phyloP scores from a whole-genome alignment of 208 protist genomes.

The Acanthamoeba lenticulata region DNA sequence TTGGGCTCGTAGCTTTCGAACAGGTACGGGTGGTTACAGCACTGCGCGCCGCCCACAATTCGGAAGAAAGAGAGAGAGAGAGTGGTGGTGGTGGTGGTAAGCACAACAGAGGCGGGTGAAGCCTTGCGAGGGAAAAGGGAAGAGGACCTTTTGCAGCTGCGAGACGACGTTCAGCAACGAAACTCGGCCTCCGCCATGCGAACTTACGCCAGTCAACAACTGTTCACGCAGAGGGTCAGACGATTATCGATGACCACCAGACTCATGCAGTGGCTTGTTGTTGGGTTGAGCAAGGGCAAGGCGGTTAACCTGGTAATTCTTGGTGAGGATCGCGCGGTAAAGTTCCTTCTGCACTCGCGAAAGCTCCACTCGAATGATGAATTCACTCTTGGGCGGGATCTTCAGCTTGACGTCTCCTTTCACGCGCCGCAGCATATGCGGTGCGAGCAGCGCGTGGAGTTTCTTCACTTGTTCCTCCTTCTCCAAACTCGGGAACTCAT shows the following conservation, averaged over 20 bases:
- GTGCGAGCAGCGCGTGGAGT: slow-evolving; percentile 75
- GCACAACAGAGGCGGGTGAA: neutral
- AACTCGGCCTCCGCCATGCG: slow-evolving; percentile 1
- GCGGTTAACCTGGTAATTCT: slow-evolving; percentile 83
- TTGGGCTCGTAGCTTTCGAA: slow-evolving; percentile 75
- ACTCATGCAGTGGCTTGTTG: too few species aligned
- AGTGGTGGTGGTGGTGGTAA: neutral
- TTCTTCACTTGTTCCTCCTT: slow-evolving; percentile 66
- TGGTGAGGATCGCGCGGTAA: slow-evolving; percentile 86
- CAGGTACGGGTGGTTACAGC: slow-evolving; percentile 94
- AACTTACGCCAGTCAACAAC: slow-evolving; percentile 72
- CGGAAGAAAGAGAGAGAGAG: neutral
- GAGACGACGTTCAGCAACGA: slow-evolving; percentile 89
- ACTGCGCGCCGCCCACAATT: slow-evolving; percentile 77
- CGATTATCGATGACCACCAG: neutral
- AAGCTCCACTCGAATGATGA: slow-evolving; percentile 81
- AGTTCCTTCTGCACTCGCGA: slow-evolving; percentile 86
- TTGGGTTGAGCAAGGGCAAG: neutral
- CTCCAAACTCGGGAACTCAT: slow-evolving; percentile 45
- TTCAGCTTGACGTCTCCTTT: slow-evolving; percentile 89
- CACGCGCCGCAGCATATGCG: slow-evolving; percentile 85
- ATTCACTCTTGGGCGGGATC: slow-evolving; percentile 83
- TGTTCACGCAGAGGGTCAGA: neutral
- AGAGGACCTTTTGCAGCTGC: slow-evolving; percentile 88
- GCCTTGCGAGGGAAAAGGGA: neutral